Evolutionary conservation across 371 early-diverging fungal genomes (phyloP), one percentile per base, ranked within the genome.

Genomic region (Rhizopus microsporus): DNA sequence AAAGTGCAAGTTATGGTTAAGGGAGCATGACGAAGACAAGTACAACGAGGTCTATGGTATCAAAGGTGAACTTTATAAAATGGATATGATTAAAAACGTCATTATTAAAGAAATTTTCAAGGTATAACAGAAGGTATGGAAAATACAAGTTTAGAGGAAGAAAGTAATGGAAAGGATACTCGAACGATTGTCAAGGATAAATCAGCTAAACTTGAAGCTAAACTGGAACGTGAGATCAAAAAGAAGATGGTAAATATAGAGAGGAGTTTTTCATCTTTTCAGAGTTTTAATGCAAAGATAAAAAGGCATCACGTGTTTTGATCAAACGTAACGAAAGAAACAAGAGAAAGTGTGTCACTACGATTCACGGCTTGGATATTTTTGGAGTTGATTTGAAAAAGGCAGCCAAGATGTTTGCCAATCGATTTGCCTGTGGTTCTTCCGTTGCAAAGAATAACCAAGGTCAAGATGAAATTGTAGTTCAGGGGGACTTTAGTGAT

Each of bases 351-450:
- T 87, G 88, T 66, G 87, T 94, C 31, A 91, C 88, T 12, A 83
- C 78, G 33, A 85, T 94, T 44, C 80, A 79, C 54, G 93, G 93
- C 44, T 68, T 94, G 67, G 90, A 94, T 65, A 67, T 83, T 32
- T 94, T 92, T 78, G 88, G 85, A 53, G 88, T 96, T 43, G 96
- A 95, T 62, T 75, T 97, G 66, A 96, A 96, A 68, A 94, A 93
- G 71, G 94, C 93, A 3, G 91, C 96, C 63, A 97, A 97, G 72
- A 72, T 85, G 69, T 95, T 95, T 79, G 94, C 96, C 45, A 91
- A 84, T 62, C 88, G 88, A 74, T 95, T 93, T 71, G 96, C 96
- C 2, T 91, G 93, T 70, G 95, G 95, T 47, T 85, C 93, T 10
- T 92, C 93, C 3, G 95, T 95, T 35, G 88, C 93, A 40, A 95